Evolutionary conservation across 306 rosid species (phyloP).

Genomic region (Ochetophila trinervis): DNA sequence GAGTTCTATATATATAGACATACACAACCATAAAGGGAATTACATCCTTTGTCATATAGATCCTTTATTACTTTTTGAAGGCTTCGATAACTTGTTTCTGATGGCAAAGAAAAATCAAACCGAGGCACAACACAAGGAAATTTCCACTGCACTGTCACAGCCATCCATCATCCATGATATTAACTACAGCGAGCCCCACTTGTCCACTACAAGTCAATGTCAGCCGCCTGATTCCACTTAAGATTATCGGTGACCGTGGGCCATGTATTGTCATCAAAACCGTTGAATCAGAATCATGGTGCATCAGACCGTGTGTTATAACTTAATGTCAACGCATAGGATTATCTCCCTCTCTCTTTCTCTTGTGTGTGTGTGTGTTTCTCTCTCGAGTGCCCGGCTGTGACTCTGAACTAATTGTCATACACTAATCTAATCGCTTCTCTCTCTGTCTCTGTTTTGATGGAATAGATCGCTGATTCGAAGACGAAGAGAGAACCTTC

Average conservation of each 20-base stretch:
- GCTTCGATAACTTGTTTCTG: too few relatives aligned
- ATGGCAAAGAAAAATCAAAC: too few relatives aligned
- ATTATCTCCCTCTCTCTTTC: not conserved
- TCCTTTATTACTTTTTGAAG: too few relatives aligned
- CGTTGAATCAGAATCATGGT: not conserved
- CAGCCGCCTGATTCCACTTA: constrained; percentile 1
- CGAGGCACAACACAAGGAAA: too few relatives aligned
- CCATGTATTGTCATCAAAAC: constrained; percentile 6
- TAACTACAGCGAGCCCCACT: too few relatives aligned
- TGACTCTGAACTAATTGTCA: constrained; percentile 10
- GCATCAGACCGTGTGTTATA: not conserved
- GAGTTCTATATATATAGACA: too few relatives aligned
- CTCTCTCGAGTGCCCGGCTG: not conserved
- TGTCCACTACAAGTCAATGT: constrained; percentile 2
- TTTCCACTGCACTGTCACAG: too few relatives aligned
- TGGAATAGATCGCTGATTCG: constrained; percentile 34
- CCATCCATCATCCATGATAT: too few relatives aligned
- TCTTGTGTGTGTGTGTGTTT: not conserved
- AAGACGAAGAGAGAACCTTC: constrained; percentile 2
- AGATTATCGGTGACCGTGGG: not conserved
- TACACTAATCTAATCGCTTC: constrained; percentile 5
- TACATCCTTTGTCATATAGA: too few relatives aligned
- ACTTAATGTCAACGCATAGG: not conserved
- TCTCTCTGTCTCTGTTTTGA: constrained; percentile 3
- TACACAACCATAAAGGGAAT: too few relatives aligned